Base-by-base conservation (phyloP, 306 rosid genomes). In the Delonix regia region DNA sequence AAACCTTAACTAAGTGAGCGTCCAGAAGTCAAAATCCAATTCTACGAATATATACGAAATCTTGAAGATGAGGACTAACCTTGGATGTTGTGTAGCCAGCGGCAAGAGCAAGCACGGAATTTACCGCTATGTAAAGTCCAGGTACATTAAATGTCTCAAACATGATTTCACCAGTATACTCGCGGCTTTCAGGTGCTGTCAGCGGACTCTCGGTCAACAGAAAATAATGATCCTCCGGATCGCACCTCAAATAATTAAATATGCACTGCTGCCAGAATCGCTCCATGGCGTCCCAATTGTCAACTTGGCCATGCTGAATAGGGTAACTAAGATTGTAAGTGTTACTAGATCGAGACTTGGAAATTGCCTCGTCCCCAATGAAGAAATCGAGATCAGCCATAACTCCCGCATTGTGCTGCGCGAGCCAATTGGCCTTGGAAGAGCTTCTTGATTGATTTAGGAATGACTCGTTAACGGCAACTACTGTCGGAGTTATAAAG, bases 361-460 rank as follows among this genome's bases (percentile, higher is more conserved):
- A 70, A 59, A 91, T 63, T 0, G 99, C 99, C 73, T 96, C 99
- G 6, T 96, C 99, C 45, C 99, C 99, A 28, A 96, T 90, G 74
- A 96, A 96, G 88, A 93, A 96, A 88, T 96, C 99, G 48, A 96
- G 98, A 93, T 96, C 99, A 21, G 99, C 99, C 98, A 93, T 96
- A 9, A 96, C 99, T 18, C 99, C 99, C 0, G 99, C 99, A 78
- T 89, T 96, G 84, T 96, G 93, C 87, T 96, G 99, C 52, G 98
- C 89, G 9, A 87, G 33, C 97, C 89, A 91, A 83, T 86, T 91
- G 44, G 88, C 92, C 82, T 96, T 96, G 1, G 99, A 93, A 78
- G 89, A 68, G 74, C 66, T 85, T 69, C 92, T 83, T 16, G 97
- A 86, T 80, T 86, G 98, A 73, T 89, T 93, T 69, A 91, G 33